Evolutionary conservation across 2,329 filamentous ascomycete species (phyloP).

Genomic region (Fusarium globosum): DNA sequence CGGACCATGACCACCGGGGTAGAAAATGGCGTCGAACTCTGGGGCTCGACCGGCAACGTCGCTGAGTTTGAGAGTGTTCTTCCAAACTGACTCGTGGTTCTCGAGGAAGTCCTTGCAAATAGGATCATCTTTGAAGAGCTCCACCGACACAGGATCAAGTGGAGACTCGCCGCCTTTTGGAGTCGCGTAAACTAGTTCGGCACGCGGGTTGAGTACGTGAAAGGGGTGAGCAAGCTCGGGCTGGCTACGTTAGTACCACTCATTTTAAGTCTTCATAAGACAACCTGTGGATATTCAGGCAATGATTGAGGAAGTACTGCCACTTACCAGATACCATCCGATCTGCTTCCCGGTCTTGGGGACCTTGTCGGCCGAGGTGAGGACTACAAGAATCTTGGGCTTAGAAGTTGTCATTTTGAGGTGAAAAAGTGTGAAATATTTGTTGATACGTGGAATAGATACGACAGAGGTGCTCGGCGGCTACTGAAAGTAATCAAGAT

Average conservation of each 20-base stretch:
- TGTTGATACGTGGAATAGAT: no score
- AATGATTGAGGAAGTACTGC: rapidly evolving
- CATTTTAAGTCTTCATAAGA: rapidly evolving
- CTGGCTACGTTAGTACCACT: background rate
- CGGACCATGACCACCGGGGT: background rate
- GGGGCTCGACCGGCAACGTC: background rate
- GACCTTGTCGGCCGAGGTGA: background rate
- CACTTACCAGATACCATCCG: background rate
- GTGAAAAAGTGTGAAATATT: rapidly evolving
- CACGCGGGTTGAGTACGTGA: background rate
- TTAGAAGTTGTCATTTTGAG: background rate
- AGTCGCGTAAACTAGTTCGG: background rate
- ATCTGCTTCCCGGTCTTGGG: background rate
- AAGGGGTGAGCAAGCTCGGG: slow-evolving; percentile 4
- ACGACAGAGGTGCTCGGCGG: rapidly evolving
- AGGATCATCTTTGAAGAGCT: background rate
- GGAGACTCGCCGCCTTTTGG: background rate
- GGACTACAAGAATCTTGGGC: background rate
- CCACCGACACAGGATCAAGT: background rate
- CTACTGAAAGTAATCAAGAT: background rate
- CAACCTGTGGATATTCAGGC: rapidly evolving
- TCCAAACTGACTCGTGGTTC: background rate
- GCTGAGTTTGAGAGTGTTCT: background rate
- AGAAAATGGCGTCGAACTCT: background rate
- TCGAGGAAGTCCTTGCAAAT: background rate